Evolutionary conservation across 148 eudicot genomes (phyloP).

Genomic region (Pharnaceum exiguum): DNA sequence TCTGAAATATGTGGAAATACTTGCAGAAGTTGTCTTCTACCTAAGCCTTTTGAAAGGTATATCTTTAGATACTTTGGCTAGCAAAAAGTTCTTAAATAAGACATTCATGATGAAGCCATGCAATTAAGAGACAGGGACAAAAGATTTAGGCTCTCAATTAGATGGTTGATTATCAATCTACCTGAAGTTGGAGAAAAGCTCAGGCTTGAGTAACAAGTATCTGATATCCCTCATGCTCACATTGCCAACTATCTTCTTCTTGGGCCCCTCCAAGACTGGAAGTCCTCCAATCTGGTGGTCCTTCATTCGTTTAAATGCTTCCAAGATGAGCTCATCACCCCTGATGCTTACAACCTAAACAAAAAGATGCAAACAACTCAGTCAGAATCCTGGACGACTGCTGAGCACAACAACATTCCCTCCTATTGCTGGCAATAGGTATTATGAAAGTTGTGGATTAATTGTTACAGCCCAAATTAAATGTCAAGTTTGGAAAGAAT

Average conservation of each 20-base stretch:
- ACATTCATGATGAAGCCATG: neutral
- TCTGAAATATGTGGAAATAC: too few species aligned
- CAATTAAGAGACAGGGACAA: neutral
- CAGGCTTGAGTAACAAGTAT: constrained; percentile 67
- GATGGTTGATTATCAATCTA: constrained; percentile 14
- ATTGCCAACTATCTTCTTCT: constrained; percentile 70
- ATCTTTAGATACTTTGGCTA: too few species aligned
- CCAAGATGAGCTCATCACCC: constrained; percentile 61
- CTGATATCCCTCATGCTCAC: constrained; percentile 85
- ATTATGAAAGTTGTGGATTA: too few species aligned
- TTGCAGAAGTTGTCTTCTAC: too few species aligned
- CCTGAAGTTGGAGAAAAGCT: constrained; percentile 78
- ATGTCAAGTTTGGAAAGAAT: too few species aligned
- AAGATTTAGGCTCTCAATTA: too few species aligned
- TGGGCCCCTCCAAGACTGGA: constrained; percentile 79
- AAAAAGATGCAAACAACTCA: constrained; percentile 1
- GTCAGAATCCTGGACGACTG: neutral
- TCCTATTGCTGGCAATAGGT: too few species aligned
- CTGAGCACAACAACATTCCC: too few species aligned
- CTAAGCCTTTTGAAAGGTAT: too few species aligned
- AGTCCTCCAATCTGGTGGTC: constrained; percentile 86
- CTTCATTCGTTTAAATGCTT: constrained; percentile 91
- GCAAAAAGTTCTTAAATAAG: too few species aligned
- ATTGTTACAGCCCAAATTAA: too few species aligned
- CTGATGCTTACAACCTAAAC: constrained; percentile 66